Evolutionary conservation across 2,329 filamentous ascomycete species (phyloP), one percentile per base, ranked within the genome.

Genomic region (Chaetoscypha palmicola): DNA sequence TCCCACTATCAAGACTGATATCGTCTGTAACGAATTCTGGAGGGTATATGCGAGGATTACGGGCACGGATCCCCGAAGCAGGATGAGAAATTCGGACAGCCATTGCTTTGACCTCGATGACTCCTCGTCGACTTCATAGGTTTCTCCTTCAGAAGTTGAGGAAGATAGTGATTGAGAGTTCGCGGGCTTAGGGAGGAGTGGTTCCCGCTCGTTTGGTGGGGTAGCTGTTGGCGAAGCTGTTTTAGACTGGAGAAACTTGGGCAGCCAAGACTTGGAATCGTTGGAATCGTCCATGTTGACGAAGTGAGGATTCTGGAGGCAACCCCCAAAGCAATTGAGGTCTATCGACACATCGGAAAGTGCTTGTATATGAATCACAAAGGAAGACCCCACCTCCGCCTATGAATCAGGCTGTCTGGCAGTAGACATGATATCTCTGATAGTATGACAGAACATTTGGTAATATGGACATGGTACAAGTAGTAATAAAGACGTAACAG

Each of bases 11-110:
- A 94, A 68, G 3, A 94, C 85, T 0, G 86, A 92, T 1, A 85
- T 62, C 0, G 88, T 94, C 60, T 94, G 88, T 0, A 94, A 68
- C 4, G 83, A 89, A 62, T 91, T 94, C 49, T 94, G 88, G 4
- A 94, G 71, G 7, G 83, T 83, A 63, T 94, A 94, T 47, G 87
- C 87, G 28, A 94, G 60, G 48, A 94, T 89, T 2, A 94, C 83
- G 0, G 87, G 86, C 1, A 87, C 62, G 0, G 86, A 86, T 19
- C 78, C 77, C 54, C 76, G 81, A 28, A 85, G 64, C 1, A 92
- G 67, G 5, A 86, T 65, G 68, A 76, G 75, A 53, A 86, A 79
- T 62, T 92, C 86, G 19, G 59, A 47, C 3, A 72, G 52, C 68
- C 68, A 73, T 57, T 52, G 46, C 47, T 49, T 52, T 2, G 51